phyloP scores from a whole-genome alignment of 139 green algal genomes.

The Chlamydomonas eustigma region DNA sequence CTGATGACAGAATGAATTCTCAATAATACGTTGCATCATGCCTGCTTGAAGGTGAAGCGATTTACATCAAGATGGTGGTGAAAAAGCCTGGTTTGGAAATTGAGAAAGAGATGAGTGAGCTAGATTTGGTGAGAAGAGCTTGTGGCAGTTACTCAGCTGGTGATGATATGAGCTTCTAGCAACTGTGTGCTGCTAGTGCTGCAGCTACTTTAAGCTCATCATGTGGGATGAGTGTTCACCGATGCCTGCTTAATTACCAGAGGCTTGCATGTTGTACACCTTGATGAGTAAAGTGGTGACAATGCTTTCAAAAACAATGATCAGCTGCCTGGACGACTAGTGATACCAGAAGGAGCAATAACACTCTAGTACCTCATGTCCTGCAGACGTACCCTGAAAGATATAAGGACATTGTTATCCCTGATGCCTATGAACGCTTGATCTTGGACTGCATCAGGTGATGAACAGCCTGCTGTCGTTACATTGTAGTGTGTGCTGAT shows the following conservation, averaged over 20 bases:
- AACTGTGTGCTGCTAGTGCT: no score
- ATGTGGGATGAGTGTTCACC: no score
- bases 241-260: no score
- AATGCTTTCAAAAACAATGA: no score
- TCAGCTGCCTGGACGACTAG: no score
- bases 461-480: background rate
- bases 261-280: no score
- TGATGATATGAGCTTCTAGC: no score
- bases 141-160: background rate
- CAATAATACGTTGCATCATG: background rate
- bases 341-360: no score
- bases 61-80: slow-evolving; percentile 63
- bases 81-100: slow-evolving; percentile 86
- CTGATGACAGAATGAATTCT: background rate
- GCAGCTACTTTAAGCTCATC: no score
- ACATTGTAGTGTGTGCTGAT: background rate
- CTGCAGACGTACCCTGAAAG: slow-evolving; percentile 18
- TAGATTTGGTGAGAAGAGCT: slow-evolving; percentile 74
- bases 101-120: slow-evolving; percentile 67
- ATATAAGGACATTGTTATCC: slow-evolving; percentile 65
- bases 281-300: no score
- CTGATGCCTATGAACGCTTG: slow-evolving; percentile 60
- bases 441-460: slow-evolving; percentile 8
- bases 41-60: slow-evolving; percentile 10
- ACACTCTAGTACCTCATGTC: background rate